phyloP scores from a whole-genome alignment of 2,329 filamentous ascomycete genomes.

The Penicillium sp. region DNA sequence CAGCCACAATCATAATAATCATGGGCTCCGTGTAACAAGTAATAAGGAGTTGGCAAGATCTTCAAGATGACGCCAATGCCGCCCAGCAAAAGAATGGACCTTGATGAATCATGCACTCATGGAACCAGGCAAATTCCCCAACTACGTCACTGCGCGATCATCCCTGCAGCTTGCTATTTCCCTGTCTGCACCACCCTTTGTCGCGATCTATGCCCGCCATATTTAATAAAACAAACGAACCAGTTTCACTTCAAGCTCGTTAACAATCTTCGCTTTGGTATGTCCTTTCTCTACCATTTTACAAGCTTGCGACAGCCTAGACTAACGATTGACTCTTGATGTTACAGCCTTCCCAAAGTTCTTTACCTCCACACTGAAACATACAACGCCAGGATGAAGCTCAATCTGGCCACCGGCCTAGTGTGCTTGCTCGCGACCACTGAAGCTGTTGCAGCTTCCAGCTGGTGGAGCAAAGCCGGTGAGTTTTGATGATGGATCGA shows the following conservation, averaged over 20 bases:
- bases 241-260: neutral
- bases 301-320: neutral
- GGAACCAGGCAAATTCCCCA: slow-evolving; percentile 31
- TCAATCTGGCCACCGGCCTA: slow-evolving; percentile 71
- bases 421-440: slow-evolving; percentile 72
- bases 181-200: slow-evolving; percentile 20
- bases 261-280: slow-evolving; percentile 12
- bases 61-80: slow-evolving; percentile 22
- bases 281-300: neutral
- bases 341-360: slow-evolving; percentile 9
- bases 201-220: slow-evolving; percentile 17
- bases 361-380: slow-evolving; percentile 3
- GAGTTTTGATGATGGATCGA: slow-evolving; percentile 47
- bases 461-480: slow-evolving; percentile 88
- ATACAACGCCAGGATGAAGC: slow-evolving; percentile 69
- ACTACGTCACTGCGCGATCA: slow-evolving; percentile 46
- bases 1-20: neutral
- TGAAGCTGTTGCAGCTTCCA: slow-evolving; percentile 72
- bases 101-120: slow-evolving; percentile 37
- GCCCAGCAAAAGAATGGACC: slow-evolving; percentile 19
- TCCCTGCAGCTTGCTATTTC: slow-evolving; percentile 31
- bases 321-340: slow-evolving; percentile 11
- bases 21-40: neutral
- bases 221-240: slow-evolving; percentile 19
- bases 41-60: slow-evolving; percentile 3